These are phyloP conservation scores for Lineolata rhizophorae DNA, from an alignment of 495 filamentous ascomycete species.

Conservation along the genomic window DNA sequence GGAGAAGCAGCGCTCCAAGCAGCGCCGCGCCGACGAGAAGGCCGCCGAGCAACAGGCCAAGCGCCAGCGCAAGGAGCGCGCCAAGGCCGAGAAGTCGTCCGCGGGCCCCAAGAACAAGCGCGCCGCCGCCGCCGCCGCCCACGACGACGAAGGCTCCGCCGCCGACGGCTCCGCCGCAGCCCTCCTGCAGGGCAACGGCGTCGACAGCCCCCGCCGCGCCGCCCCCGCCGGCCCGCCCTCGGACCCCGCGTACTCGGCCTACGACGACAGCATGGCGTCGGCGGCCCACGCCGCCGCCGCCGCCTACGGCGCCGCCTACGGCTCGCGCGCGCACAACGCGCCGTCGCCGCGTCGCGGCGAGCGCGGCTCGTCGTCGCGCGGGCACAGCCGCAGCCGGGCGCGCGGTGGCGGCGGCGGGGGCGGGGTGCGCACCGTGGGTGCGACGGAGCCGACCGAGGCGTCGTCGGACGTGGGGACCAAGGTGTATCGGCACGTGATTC, in stretches of 20 bases:
- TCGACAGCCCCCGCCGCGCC: conserved; percentile 1
- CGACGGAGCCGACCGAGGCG: conserved; percentile 17
- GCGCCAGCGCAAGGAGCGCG: conserved; percentile 6
- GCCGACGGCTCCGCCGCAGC: conserved; percentile 1
- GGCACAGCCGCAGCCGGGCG: too few relatives aligned
- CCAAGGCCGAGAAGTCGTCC: conserved; percentile 9
- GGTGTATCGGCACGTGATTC: conserved; percentile 60
- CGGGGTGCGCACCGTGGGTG: not conserved
- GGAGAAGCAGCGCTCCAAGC: conserved; percentile 1
- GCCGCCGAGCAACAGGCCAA: conserved; percentile 5
- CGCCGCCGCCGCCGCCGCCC: not conserved
- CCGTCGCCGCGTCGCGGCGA: not conserved
- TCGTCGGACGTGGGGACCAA: conserved; percentile 51
- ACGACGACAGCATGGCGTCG: too few relatives aligned
- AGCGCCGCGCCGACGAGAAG: conserved; percentile 6
- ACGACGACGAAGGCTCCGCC: not conserved
- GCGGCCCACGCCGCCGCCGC: conserved; percentile 4
- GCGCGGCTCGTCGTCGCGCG: not conserved
- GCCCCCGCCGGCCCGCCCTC: conserved; percentile 5
- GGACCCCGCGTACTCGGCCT: too few relatives aligned
- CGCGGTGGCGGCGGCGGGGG: not conserved
- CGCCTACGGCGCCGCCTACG: conserved; percentile 14
- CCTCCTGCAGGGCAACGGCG: not conserved
- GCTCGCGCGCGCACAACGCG: conserved; percentile 4
- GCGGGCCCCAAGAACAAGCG: not conserved